These are phyloP conservation scores for Beauveria caledonica DNA, from an alignment of 2,329 filamentous ascomycete species.

Conservation along the genomic window DNA sequence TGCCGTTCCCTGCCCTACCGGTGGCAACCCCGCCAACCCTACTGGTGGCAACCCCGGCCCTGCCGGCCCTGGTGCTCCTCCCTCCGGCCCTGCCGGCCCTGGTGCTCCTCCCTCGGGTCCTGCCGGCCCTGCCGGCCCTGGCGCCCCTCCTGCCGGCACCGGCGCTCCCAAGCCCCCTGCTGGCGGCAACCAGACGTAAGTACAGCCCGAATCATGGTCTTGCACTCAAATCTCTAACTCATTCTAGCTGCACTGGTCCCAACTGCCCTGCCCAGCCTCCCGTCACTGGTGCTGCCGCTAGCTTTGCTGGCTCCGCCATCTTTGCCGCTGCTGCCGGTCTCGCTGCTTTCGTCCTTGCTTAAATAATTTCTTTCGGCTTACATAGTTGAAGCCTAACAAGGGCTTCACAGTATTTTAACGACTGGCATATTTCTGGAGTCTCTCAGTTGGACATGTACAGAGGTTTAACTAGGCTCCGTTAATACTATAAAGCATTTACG, in stretches of 20 bases:
- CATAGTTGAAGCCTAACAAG: slow-evolving; percentile 30
- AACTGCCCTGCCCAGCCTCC: slow-evolving; percentile 18
- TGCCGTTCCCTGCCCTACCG: slow-evolving; percentile 34
- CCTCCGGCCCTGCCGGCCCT: too few species aligned
- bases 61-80: slow-evolving; percentile 13
- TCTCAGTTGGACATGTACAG: slow-evolving; percentile 29
- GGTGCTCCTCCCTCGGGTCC: too few species aligned
- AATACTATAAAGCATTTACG: slow-evolving; percentile 21
- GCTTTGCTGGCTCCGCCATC: slow-evolving; percentile 44
- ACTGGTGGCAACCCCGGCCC: slow-evolving; percentile 18
- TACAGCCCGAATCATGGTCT: not conserved
- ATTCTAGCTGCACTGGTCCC: slow-evolving; percentile 18
- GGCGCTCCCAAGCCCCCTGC: slow-evolving; percentile 6
- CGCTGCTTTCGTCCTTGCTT: slow-evolving; percentile 46
- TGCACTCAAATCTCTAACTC: too few species aligned
- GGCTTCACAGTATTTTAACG: slow-evolving; percentile 30
- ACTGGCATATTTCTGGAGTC: slow-evolving; percentile 24
- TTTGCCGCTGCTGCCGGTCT: slow-evolving; percentile 48
- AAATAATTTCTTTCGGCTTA: slow-evolving; percentile 33
- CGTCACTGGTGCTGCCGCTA: slow-evolving; percentile 44
- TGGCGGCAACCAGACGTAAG: slow-evolving; percentile 26
- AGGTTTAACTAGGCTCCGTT: slow-evolving; percentile 28
- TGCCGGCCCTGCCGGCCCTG: too few species aligned
- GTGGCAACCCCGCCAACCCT: slow-evolving; percentile 14
- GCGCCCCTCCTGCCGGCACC: slow-evolving; percentile 27